Base-by-base conservation (phyloP, 345 rosid species). In the Iberis pinnata region DNA sequence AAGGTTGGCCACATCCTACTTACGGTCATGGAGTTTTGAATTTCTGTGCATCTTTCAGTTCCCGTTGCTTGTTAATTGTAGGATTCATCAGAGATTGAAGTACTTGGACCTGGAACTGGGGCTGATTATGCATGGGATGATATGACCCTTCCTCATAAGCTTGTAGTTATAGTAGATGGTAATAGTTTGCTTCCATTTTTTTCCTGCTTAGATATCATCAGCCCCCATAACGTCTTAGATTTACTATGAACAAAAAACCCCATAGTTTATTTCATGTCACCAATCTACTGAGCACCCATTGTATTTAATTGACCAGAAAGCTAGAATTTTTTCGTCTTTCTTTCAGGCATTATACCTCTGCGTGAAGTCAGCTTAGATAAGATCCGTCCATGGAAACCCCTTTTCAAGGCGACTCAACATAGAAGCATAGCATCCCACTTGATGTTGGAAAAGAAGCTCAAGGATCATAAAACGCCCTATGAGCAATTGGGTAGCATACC, bases 311-410 rank as follows among this genome's bases (percentile, higher is more conserved):
- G 61, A 58, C 47, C 41, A 19, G 59, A 48, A 53, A 48, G 27
- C 54, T 56, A 55, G 32, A 18, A 44, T 12, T 50, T 73, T 25
- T 18, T 25, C n/a, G n/a, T n/a, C n/a, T 16, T 62, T 58, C 64
- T 49, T 63, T 72, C 73, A 90, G 98, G 71, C 72, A 60, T 75
- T 72, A 74, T 78, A 59, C 74, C 68, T 18, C 52, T 74, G 57
- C 96, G 83, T 18, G 98, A 86, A 72, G 79, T 90, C 46, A 86
- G 77, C 76, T 75, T 90, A 78, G 98, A 90, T 70, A 90, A 90
- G 76, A 78, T 90, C 58, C 90, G 95, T 45, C 68, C 80, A 11
- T 90, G 98, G 98, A 90, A 84, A 76, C 81, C 96, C 49, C 84
- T 86, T 60, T 74, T 56, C 60, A 90, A 79, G 74, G 59, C 52